phyloP scores from a whole-genome alignment of 306 rosid genomes.

The cucumber (Cucumis sativus) region DNA sequence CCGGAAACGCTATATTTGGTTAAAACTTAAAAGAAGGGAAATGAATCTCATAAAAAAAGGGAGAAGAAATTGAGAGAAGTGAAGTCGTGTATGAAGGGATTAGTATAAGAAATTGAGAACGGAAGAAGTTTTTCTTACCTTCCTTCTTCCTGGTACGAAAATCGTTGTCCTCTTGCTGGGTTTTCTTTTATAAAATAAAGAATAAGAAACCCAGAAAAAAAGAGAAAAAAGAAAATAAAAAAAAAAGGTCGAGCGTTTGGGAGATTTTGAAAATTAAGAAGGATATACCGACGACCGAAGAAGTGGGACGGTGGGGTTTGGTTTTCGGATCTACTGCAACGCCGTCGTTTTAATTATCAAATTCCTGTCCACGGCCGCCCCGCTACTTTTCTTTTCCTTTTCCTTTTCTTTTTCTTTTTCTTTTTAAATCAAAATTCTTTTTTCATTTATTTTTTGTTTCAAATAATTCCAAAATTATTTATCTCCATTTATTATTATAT shows the following conservation, averaged over 20 bases:
- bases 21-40: background rate
- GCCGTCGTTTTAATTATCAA: background rate
- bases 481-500: too few species aligned
- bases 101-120: background rate
- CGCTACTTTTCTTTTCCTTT: too few species aligned
- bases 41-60: background rate
- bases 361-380: background rate
- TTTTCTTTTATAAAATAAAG: background rate
- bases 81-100: background rate
- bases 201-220: background rate
- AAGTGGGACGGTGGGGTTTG: background rate
- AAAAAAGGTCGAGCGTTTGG: background rate
- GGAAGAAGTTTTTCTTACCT: conserved; percentile 1
- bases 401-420: too few species aligned
- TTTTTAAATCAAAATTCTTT: too few species aligned
- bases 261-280: background rate
- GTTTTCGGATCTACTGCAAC: background rate
- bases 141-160: background rate
- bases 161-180: background rate
- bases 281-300: background rate
- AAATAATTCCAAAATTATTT: too few species aligned
- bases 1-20: background rate
- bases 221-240: too few species aligned
- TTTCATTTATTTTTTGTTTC: too few species aligned
- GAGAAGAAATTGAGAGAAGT: background rate